Conservation (phyloP, 768 basidiomycete genomes). For the Naganishia vaughanmartiniae region DNA sequence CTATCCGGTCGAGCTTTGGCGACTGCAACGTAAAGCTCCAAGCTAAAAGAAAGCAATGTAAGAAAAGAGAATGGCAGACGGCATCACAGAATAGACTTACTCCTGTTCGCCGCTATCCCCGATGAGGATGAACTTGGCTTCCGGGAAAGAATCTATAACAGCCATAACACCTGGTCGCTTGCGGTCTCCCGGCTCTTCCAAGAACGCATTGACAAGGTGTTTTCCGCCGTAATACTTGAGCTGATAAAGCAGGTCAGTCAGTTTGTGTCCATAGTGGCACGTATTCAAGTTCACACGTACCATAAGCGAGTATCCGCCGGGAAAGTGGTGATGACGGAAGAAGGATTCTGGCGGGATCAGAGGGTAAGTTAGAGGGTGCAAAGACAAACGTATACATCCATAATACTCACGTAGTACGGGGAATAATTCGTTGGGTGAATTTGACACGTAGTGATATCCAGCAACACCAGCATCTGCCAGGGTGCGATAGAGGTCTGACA, state of each 20-base stretch:
- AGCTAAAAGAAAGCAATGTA: constrained; percentile 32
- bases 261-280: background rate
- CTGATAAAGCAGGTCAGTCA: constrained; percentile 37
- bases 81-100: constrained; percentile 2
- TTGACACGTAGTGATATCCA: constrained; percentile 75
- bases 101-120: constrained; percentile 96
- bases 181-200: constrained; percentile 72
- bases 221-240: constrained; percentile 75
- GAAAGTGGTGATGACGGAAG: constrained; percentile 57
- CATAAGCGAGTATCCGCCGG: constrained; percentile 38
- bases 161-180: constrained; percentile 80
- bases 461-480: constrained; percentile 58
- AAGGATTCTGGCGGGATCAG: constrained; percentile 58
- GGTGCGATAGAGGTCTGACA: constrained; percentile 47
- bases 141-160: constrained; percentile 66
- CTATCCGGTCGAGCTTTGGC: constrained; percentile 65
- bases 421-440: constrained; percentile 79
- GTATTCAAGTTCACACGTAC: constrained; percentile 26
- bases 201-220: constrained; percentile 75
- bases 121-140: constrained; percentile 74
- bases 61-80: background rate
- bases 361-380: background rate
- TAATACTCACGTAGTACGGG: constrained; percentile 60
- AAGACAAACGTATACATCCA: background rate
- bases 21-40: constrained; percentile 79